Evolutionary conservation across 352 stramenopile species (phyloP).

Genomic region (Phytophthora podocarpi): DNA sequence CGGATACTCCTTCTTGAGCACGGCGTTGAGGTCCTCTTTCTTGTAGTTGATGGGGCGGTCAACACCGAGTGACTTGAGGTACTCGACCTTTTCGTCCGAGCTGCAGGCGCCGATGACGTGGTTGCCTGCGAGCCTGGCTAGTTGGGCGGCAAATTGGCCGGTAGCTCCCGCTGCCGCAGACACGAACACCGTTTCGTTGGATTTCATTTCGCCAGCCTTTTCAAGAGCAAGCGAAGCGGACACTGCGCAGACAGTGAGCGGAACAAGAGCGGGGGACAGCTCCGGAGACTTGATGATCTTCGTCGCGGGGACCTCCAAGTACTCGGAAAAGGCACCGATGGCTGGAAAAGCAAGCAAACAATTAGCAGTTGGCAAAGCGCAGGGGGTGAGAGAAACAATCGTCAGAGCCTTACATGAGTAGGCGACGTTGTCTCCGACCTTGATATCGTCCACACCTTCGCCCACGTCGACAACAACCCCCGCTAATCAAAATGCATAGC

Average conservation of each 20-base stretch:
- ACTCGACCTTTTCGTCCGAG: conserved; percentile 23
- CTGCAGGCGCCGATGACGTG: conserved; percentile 27
- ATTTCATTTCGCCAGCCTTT: conserved; percentile 25
- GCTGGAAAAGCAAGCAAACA: conserved; percentile 5
- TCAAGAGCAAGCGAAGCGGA: conserved; percentile 39
- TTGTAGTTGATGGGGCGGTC: conserved; percentile 75
- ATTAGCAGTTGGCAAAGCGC: not conserved
- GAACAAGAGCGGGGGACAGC: conserved; percentile 26
- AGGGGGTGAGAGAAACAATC: no score
- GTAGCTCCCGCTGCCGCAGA: conserved; percentile 23
- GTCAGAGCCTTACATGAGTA: conserved; percentile 41
- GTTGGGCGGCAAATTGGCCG: conserved; percentile 22
- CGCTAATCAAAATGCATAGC: no score
- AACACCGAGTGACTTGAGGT: conserved; percentile 32
- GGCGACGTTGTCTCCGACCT: conserved; percentile 44
- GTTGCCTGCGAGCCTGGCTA: conserved; percentile 26
- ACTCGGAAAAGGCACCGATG: conserved; percentile 59
- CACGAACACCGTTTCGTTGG: conserved; percentile 23
- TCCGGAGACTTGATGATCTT: conserved; percentile 36
- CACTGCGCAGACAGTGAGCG: conserved; percentile 44
- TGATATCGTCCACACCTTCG: conserved; percentile 42
- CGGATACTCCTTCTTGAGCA: conserved; percentile 45
- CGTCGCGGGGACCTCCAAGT: conserved; percentile 37
- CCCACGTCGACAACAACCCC: conserved; percentile 45
- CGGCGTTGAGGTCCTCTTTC: conserved; percentile 39